Base-by-base conservation (phyloP, 768 basidiomycete genomes). In the Pisolithus albus region DNA sequence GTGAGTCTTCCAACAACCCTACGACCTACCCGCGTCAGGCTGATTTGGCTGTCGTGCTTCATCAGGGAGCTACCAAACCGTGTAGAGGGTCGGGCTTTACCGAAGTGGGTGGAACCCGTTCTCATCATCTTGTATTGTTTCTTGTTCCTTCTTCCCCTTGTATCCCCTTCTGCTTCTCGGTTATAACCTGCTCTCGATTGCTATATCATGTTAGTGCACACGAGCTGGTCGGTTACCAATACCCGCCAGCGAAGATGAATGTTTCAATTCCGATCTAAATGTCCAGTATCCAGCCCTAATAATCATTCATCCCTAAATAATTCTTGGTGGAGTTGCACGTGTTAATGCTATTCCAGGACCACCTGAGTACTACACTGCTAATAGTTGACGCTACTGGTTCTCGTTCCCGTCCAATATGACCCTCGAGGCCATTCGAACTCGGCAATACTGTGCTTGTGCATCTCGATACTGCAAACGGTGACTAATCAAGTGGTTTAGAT, bases 361-460 rank as follows among this genome's bases (percentile, higher is more conserved):
- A 34, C 34, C 26, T 34, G 18, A 9, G 40, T 41, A 41, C 18
- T 19, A 18, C 26, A 4, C 26, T 9, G 9, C 40, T 34, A 34
- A 10, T 41, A 19, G 23, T 41, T 41, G 19, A 50, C 23, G 16
- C 53, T 44, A 24, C 49, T 37, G 23, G 52, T 54, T 46, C 30
- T 53, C 18, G 46, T 39, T 49, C 50, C 43, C 18, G 30, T 57
- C 65, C 65, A 69, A 38, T 65, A 69, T 24, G 56, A 61, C 2
- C 94, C 94, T 57, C 80, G 74, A 7, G 94, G 94, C 82, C 82
- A 97, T 61, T 88, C 82, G 64, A 78, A 97, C 60, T 88, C 82
- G 11, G 79, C 80, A 59, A 95, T 91, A 57, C 88, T 89, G 49
- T 80, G 64, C 56, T 83, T 78, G 64, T 82, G 76, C 84, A 97